Base-by-base conservation (phyloP, 2,329 filamentous ascomycete genomes). In the Penicillium sp. region DNA sequence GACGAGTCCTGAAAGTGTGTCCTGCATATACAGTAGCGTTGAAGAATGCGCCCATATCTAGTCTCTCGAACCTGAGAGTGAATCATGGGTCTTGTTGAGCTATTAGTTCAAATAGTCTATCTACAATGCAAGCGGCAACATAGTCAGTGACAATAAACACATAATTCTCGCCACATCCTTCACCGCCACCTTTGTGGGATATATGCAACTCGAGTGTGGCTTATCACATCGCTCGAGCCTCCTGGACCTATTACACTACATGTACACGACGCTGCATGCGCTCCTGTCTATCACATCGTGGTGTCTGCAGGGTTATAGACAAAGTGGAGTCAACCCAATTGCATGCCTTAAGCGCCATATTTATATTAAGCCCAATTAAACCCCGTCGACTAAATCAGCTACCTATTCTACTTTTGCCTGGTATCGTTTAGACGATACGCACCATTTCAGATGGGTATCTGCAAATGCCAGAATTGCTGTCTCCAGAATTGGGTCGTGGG, bases 371-470 rank as follows among this genome's bases (percentile, higher is more conserved):
- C n/a, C 12, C 5, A 15, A 44, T 25, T 12, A 35, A n/a, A 12
- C 23, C 1, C 15, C 2, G 6, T n/a, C 6, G 4, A 10, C 6
- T 23, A 33, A 33, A 27, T 7, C 1, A 23, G 1, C 10, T 21
- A 29, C 3, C 42, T 48, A 49, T 41, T 49, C 25, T 15, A 55
- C 29, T 27, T 44, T 50, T 4, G 53, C 53, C 23, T 55, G 53
- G 1, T 55, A 55, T 23, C 53, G 31, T 3, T 55, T 55, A 4
- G 38, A 55, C 2, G 53, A 55, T 1, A 45, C 17, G n/a, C 45
- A 50, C 53, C 53, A 55, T 50, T 43, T 55, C 21, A 55, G 31
- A 29, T 55, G 53, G 5, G 53, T 55, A 1, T 50, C 45, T 0
- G 29, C 38, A n/a, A 55, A 50, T 21, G 45, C 45, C 21, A 55